These are phyloP conservation scores for Tremella fuciformis DNA, from an alignment of 768 basidiomycete species.

Conservation along the genomic window DNA sequence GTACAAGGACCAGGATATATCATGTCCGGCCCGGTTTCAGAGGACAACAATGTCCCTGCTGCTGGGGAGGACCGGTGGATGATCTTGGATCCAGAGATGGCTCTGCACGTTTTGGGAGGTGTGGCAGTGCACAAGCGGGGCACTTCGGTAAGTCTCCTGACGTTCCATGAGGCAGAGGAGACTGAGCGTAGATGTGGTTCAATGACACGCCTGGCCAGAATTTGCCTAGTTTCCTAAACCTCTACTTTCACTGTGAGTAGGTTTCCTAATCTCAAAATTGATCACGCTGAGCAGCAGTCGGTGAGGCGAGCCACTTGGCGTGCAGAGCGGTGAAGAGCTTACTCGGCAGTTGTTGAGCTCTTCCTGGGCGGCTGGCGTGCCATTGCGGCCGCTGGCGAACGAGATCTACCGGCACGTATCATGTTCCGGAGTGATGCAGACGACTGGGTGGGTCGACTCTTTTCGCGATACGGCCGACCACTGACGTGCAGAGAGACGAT, in stretches of 20 bases:
- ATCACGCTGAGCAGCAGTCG: slow-evolving; percentile 9
- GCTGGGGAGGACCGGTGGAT: slow-evolving; percentile 1
- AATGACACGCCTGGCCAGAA: slow-evolving; percentile 31
- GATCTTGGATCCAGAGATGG: slow-evolving; percentile 7
- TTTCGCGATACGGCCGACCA: neutral
- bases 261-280: neutral
- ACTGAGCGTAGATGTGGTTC: slow-evolving; percentile 20
- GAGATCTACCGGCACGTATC: slow-evolving; percentile 23
- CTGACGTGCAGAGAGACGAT: neutral
- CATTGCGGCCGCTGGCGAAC: slow-evolving; percentile 26
- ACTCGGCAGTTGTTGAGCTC: slow-evolving; percentile 26
- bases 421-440: slow-evolving; percentile 35
- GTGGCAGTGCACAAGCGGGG: slow-evolving; percentile 31
- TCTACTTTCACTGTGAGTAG: slow-evolving; percentile 42
- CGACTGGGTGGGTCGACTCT: slow-evolving; percentile 29
- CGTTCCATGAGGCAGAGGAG: neutral
- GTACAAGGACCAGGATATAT: neutral
- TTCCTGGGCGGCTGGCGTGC: slow-evolving; percentile 42
- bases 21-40: neutral
- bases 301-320: neutral
- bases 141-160: slow-evolving; percentile 27
- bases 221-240: slow-evolving; percentile 26
- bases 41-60: slow-evolving; percentile 1
- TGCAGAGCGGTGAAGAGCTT: neutral
- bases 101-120: slow-evolving; percentile 17